Conservation (phyloP, 192 early-diverging fungal species). For the Umbelopsis vinacea region DNA sequence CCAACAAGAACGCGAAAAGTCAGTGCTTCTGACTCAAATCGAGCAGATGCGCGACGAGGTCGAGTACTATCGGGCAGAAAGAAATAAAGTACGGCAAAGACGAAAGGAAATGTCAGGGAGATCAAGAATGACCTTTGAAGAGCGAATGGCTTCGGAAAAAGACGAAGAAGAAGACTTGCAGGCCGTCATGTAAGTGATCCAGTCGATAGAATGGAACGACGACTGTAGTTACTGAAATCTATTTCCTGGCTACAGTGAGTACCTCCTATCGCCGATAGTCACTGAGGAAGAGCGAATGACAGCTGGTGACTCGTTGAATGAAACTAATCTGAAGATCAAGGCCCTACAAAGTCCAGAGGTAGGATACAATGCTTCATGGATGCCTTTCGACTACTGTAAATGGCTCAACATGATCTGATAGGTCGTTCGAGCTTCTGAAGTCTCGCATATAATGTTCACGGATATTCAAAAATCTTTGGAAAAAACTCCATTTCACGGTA, state of each 20-base stretch:
- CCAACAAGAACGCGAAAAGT: slow-evolving; percentile 13
- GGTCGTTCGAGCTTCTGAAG: slow-evolving; percentile 10
- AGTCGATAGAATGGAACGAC: neutral
- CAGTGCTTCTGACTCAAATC: neutral
- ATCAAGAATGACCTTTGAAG: slow-evolving; percentile 13
- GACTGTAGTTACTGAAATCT: neutral
- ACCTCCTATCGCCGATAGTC: neutral
- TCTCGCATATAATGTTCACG: slow-evolving; percentile 7
- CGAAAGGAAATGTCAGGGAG: slow-evolving; percentile 7
- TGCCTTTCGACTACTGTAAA: neutral
- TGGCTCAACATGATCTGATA: neutral
- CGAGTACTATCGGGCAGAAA: slow-evolving; percentile 1
- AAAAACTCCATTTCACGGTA: slow-evolving; percentile 5
- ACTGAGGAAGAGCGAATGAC: slow-evolving; percentile 11
- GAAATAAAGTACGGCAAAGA: slow-evolving; percentile 8
- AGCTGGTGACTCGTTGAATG: slow-evolving; percentile 9
- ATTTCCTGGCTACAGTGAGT: neutral
- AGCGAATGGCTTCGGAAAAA: slow-evolving; percentile 8
- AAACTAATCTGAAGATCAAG: slow-evolving; percentile 1
- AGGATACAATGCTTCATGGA: neutral
- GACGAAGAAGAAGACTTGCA: neutral
- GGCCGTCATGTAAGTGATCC: slow-evolving; percentile 10
- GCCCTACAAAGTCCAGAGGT: slow-evolving; percentile 11
- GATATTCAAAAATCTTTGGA: slow-evolving; percentile 21
- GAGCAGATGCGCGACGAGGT: slow-evolving; percentile 11